Evolutionary conservation across 768 basidiomycete species (phyloP), one percentile per base, ranked within the genome.

Genomic region (Auricularia heimuer): DNA sequence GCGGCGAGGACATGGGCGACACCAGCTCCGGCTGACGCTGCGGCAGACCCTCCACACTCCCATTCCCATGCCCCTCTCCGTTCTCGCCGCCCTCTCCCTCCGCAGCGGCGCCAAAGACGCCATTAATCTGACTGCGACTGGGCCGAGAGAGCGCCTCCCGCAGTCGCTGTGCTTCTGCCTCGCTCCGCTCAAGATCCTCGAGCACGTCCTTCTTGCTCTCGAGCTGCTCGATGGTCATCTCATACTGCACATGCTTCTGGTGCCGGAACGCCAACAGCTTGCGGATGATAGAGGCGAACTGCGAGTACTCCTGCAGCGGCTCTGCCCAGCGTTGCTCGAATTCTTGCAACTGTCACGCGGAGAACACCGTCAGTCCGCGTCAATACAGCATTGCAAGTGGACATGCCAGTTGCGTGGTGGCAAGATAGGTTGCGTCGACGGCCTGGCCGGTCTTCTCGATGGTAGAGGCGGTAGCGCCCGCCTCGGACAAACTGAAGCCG

Each of bases 401-500:
- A 71, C 39, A 42, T 68, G 94, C 94, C 68, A 98, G 82, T 73
- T 86, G 86, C 36, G 92, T 89, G 29, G 97, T 97, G 4, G 92
- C 90, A 76, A 98, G 85, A 74, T 94, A 98, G 10, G 93, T 96
- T 3, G 89, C 82, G 75, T 99, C 97, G 56, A 94, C 85, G 16
- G 97, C 97, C 75, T 98, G 96, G 1, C 97, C 97, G 0, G 94
- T 94, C 77, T 92, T 95, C 79, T 99, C 97, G 67, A 98, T 85
- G 8, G 96, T 91, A 65, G 82, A 75, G n/a, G 92, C 85, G 24
- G 96, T 77, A 42, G 80, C 77, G 1, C 85, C 86, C 37, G 75
- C 80, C 79, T 97, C 93, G 69, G 91, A 95, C 67, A 97, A 78
- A 73, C 94, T 94, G 73, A 92, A 97, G 1, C 92, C 94, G 72